Conservation (phyloP, 345 rosid species). For the Camelina laxa region DNA sequence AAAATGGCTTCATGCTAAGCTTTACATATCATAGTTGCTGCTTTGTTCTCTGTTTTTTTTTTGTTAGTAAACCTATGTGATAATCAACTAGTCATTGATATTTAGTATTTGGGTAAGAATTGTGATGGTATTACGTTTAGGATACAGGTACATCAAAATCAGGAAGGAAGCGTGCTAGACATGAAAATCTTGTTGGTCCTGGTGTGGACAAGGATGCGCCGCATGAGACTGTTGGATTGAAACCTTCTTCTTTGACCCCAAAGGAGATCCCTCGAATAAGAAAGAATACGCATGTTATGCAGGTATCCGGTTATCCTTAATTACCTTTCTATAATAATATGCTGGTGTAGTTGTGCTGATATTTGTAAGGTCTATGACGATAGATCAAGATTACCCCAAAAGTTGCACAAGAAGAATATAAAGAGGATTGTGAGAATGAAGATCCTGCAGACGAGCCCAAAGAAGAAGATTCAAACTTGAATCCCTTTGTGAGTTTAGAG, state of each 20-base stretch:
- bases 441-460: constrained; percentile 50
- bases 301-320: constrained; percentile 51
- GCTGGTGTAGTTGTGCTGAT: constrained; percentile 11
- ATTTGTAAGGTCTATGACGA: constrained; percentile 18
- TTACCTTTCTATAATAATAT: constrained; percentile 2
- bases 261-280: constrained; percentile 85
- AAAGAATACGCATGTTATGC: constrained; percentile 81
- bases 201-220: constrained; percentile 72
- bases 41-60: neutral
- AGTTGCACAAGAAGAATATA: constrained; percentile 53
- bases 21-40: neutral
- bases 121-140: constrained; percentile 45
- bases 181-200: constrained; percentile 76
- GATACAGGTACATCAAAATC: constrained; percentile 49
- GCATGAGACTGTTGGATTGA: constrained; percentile 87
- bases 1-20: constrained; percentile 25
- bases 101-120: constrained; percentile 14
- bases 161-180: constrained; percentile 67
- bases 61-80: constrained; percentile 4
- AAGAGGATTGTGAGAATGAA: constrained; percentile 51
- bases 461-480: constrained; percentile 48
- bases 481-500: constrained; percentile 57
- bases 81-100: constrained; percentile 6
- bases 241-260: constrained; percentile 75
- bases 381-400: constrained; percentile 85